Evolutionary conservation across 2,329 filamentous ascomycete genomes (phyloP), one percentile per base, ranked within the genome.

Genomic region (Alternaria gaisen): DNA sequence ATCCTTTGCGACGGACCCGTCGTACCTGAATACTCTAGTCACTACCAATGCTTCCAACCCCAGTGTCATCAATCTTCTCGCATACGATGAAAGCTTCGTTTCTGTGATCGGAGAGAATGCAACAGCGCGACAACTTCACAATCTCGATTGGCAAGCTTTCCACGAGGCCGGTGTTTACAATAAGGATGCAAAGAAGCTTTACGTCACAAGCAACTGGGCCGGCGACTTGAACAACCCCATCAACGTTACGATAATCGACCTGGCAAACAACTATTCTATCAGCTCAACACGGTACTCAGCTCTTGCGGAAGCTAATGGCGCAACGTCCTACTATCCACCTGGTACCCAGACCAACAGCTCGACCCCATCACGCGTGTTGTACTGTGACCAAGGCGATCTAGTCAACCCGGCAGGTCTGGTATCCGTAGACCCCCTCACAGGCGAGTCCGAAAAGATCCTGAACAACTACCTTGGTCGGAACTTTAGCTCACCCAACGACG

Each of bases 401-500:
- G 74, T 80, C 66, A 77, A 82, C 60, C 75, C 79, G 41, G 76
- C 79, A 0, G 77, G 77, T 3, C 76, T 84, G 48, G 74, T 80
- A 7, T 79, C 77, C 5, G 74, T 84, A n/a, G 81, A 83, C 62
- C 82, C 79, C 1, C 71, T 72, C 5, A 84, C 82, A 3, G 80
- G 80, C 69, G 70, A 74, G 10, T 79, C 80, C 5, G 71, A 70
- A 7, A 76, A 73, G 5, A 69, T 85, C 22, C 61, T 84, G 16
- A 83, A 82, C 59, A 82, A 80, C 65, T 84, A 79, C 70, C 81
- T 80, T 50, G 83, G 83, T 28, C 80, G 79, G 68, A 81, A 82
- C 71, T 80, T 83, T 68, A 79, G 76, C 63, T 75, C 72, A 24
- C 65, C 82, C 53, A 80, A 83, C 67, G 82, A 84, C 58, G 71